Base-by-base conservation (phyloP, 2,329 filamentous ascomycete species). In the Celoporthe dispersa region DNA sequence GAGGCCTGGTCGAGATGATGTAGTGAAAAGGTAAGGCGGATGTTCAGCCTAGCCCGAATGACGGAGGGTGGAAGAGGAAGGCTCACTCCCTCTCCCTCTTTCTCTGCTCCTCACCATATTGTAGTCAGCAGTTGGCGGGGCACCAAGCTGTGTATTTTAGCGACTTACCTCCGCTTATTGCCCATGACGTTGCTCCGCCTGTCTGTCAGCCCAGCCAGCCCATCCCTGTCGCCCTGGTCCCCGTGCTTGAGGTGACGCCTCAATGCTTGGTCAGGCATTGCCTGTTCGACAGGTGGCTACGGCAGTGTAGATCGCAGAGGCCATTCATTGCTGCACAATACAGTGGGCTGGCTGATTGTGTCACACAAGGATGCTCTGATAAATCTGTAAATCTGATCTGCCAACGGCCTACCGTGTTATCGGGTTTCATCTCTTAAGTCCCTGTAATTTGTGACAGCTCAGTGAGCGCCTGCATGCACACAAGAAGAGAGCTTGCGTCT, bases 181-280 rank as follows among this genome's bases (percentile, higher is more conserved):
- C 61, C 66, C 55, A 71, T 71, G 69, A 71, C 69, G 69, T 71
- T 64, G 67, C 59, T 28, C 57, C 61, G 62, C 57, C 55, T 51
- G 69, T 55, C 66, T 59, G 66, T 71, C 60, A 19, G 60, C 37
- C 35, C 55, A 35, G 28, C 55, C 55, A 35, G 55, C 31, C 33
- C 33, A 61, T 39, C 68, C 63, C 39, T 61, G 66, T 25, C 28
- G 25, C 64, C 28, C 53, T 39, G 48, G 33, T 28, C 39, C 35
- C 53, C 14, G 25, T 55, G 53, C 53, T 57, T 37, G n/a, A 25
- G 31, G 41, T 51, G 28, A 33, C 44, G 19, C 44, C 22, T 48
- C 2, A 48, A n/a, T 28, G 62, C 25, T 35, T 51, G 28, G 19
- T 53, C 44, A 48, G 22, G 41, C n/a, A 35, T 12, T 12, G 22